Conservation (phyloP, 805 yeast species). For the Pichia exigua region DNA sequence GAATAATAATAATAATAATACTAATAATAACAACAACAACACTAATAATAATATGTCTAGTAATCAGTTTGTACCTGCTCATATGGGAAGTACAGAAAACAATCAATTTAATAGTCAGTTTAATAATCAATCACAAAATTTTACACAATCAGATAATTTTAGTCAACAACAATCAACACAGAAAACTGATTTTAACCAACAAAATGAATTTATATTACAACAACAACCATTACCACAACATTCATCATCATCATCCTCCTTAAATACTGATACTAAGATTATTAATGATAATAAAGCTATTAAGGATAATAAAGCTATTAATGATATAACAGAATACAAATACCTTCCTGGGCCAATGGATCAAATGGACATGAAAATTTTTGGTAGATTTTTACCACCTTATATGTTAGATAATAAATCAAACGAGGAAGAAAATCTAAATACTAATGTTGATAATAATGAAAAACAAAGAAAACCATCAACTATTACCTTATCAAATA, state of each 20-base stretch:
- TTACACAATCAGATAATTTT: not conserved
- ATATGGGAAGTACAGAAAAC: not conserved
- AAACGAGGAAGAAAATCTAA: too few relatives aligned
- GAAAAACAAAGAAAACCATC: not conserved
- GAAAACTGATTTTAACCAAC: not conserved
- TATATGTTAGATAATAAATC: slow-evolving; percentile 41
- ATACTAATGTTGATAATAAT: too few relatives aligned
- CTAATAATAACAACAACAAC: too few relatives aligned
- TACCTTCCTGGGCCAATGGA: slow-evolving; percentile 82
- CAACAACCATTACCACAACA: not conserved
- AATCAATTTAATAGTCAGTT: not conserved
- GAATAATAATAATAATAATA: slow-evolving; percentile 1
- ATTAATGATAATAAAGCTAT: too few relatives aligned
- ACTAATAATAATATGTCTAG: not conserved
- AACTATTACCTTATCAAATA: not conserved
- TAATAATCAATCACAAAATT: not conserved
- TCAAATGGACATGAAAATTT: slow-evolving; percentile 73
- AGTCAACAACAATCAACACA: not conserved
- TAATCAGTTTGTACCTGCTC: slow-evolving; percentile 1
- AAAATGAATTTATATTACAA: not conserved
- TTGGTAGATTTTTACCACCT: slow-evolving; percentile 79
- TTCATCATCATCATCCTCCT: not conserved
- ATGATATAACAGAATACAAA: slow-evolving; percentile 16
- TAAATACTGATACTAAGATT: too few relatives aligned
- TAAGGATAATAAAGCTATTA: not conserved